Evolutionary conservation across 768 basidiomycete genomes (phyloP).

Genomic region (Postia placenta): DNA sequence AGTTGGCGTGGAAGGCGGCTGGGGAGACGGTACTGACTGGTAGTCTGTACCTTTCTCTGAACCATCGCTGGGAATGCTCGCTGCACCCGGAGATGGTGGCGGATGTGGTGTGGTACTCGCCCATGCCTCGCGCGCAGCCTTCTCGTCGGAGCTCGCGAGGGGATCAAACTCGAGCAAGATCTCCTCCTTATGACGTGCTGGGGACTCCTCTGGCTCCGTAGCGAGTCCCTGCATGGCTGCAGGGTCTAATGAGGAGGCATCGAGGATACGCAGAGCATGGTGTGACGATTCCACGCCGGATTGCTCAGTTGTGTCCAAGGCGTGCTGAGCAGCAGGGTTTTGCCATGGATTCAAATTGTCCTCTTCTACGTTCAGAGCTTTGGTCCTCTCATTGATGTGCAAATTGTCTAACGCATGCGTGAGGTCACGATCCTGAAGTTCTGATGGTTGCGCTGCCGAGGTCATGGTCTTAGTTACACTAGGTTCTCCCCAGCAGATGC

Average conservation of each 20-base stretch:
- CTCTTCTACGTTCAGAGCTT: neutral
- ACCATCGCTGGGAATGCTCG: neutral
- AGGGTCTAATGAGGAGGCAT: slow-evolving; percentile 38
- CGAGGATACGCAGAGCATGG: slow-evolving; percentile 28
- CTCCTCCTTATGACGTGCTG: slow-evolving; percentile 20
- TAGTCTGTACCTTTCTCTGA: neutral
- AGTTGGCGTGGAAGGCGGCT: slow-evolving; percentile 27
- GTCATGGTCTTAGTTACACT: too few species aligned
- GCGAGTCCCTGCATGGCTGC: slow-evolving; percentile 33
- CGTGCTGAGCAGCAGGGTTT: neutral
- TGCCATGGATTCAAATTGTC: slow-evolving; percentile 16
- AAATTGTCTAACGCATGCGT: neutral
- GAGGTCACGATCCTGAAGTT: too few species aligned
- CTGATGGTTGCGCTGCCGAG: too few species aligned
- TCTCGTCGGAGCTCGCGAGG: slow-evolving; percentile 48
- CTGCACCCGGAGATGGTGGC: slow-evolving; percentile 28
- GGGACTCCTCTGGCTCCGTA: slow-evolving; percentile 13
- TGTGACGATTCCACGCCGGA: neutral
- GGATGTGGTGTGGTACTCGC: slow-evolving; percentile 55
- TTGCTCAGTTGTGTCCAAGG: neutral
- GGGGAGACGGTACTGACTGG: slow-evolving; percentile 2
- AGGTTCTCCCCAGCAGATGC: too few species aligned
- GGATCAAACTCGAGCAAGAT: slow-evolving; percentile 68
- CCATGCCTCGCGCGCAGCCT: slow-evolving; percentile 62
- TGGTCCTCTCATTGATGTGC: neutral